Percentiles rank a stretch among this genome's conserved stretches.
Conservation (phyloP, 2,329 filamentous ascomycete species). For the Elsinoe batatas region DNA sequence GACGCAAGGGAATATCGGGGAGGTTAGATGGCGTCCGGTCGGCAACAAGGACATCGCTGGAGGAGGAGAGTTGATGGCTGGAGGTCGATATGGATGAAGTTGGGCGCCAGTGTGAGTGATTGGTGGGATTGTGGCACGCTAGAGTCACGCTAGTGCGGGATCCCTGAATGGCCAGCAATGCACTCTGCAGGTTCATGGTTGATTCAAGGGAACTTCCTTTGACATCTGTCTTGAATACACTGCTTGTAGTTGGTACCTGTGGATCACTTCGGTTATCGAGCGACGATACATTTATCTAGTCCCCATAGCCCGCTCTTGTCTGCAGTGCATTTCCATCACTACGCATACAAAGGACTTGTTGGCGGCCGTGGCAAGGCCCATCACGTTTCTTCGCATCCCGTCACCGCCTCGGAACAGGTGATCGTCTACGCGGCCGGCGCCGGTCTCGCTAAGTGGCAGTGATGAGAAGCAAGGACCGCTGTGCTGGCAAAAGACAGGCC, state of each 20-base stretch:
- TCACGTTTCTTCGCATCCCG: constrained; percentile 3
- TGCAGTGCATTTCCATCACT: constrained; percentile 9
- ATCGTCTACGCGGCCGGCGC: constrained; percentile 1
- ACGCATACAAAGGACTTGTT: not conserved
- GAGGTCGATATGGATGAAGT: constrained; percentile 10
- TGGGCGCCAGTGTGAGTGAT: constrained; percentile 5
- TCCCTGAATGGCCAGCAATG: not conserved
- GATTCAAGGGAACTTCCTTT: not conserved
- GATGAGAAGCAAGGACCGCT: constrained; percentile 19
- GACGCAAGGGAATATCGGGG: constrained; percentile 7
- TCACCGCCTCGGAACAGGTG: constrained; percentile 12
- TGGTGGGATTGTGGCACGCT: constrained; percentile 10
- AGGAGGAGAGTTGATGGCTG: not conserved
- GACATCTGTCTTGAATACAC: constrained; percentile 1
- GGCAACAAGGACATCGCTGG: constrained; percentile 9
- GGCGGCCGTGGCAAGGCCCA: not conserved
- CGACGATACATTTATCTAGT: not conserved
- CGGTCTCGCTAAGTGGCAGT: constrained; percentile 6
- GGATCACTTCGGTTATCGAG: constrained; percentile 2
- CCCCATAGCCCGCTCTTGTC: not conserved
- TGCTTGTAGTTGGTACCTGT: not conserved
- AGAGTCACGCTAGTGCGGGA: not conserved
- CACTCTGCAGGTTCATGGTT: not conserved
- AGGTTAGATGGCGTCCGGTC: constrained; percentile 7
- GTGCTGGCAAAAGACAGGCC: constrained; percentile 17